Base-by-base conservation (phyloP, 768 basidiomycete genomes). In the Boletus tomentosulus region DNA sequence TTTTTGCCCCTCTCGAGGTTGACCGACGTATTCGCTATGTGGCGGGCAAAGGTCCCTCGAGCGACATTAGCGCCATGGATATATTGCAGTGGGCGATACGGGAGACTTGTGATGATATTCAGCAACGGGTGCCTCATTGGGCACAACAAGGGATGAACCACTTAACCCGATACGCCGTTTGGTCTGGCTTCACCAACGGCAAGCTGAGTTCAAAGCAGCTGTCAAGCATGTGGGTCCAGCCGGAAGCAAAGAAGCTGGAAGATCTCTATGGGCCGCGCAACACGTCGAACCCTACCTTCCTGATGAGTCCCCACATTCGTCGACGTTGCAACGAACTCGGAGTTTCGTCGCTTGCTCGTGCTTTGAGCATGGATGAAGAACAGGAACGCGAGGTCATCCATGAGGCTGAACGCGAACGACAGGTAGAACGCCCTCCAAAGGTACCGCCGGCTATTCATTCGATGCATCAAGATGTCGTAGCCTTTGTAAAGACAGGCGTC, bases 1-100 rank as follows among this genome's bases (percentile, higher is more conserved):
- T 81, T 57, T 76, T 77, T 42, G 78, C 77, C 2, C 73, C 79
- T n/a, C 63, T 62, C 62, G 80, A 80, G 42, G 66, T 79, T 6
- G 73, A 76, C 51, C 59, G 58, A 46, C 54, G 56, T 1, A 79
- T 81, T 43, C 73, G 74, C 37, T 50, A 51, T 6, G 53, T 67
- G 19, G 54, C 54, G 13, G 47, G 39, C 7, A 68, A 66, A 24
- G n/a, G 11, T 6, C 16, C 34, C 5, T 4, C 15, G 37, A 45
- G 55, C 16, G 16, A 0, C 1, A 45, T 63, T 24, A 35, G 53
- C 35, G 59, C 72, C 1, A 47, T 47, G 34, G 73, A 80, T 46
- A 66, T 81, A 44, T 52, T 81, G 15, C 62, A 64, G 8, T 81
- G 80, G 80, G 62, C 68, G 2, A 77, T 81, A 62, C 58, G 54